Percentiles rank a stretch among this genome's conserved stretches.
Conservation (phyloP, 257 asterid species). For the Coffea canephora region DNA sequence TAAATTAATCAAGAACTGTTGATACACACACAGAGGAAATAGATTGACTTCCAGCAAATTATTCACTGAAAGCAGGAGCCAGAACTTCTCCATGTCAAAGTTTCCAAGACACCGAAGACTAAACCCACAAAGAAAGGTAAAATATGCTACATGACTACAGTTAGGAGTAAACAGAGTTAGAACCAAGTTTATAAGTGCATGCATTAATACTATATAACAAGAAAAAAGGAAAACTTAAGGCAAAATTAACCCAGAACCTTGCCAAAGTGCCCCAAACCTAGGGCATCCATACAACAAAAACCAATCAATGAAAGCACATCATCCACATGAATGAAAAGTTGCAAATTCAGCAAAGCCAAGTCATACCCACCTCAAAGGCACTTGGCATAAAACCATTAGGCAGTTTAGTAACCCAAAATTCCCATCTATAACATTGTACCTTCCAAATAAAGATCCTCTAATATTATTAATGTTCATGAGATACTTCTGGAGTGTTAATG, state of each 20-base stretch:
- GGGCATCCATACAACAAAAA: background rate
- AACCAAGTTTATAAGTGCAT: background rate
- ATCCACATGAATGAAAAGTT: background rate
- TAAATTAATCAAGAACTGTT: background rate
- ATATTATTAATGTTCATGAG: constrained; percentile 37
- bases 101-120: background rate
- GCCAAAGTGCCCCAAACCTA: background rate
- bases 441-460: constrained; percentile 34
- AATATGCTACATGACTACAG: background rate
- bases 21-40: background rate
- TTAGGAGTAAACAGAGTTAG: background rate
- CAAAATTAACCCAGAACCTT: background rate
- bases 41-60: background rate
- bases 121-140: background rate
- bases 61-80: background rate
- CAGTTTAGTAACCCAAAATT: constrained; percentile 28
- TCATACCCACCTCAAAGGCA: constrained; percentile 36
- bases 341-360: constrained; percentile 20
- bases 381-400: constrained; percentile 32
- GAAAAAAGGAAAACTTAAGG: background rate
- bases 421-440: constrained; percentile 37
- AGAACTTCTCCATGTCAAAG: background rate
- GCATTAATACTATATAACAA: no score
- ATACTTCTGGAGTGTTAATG: constrained; percentile 41
- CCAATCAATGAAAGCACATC: background rate